These are phyloP conservation scores for Mrakia gelida DNA, from an alignment of 768 basidiomycete genomes.

Conservation along the genomic window DNA sequence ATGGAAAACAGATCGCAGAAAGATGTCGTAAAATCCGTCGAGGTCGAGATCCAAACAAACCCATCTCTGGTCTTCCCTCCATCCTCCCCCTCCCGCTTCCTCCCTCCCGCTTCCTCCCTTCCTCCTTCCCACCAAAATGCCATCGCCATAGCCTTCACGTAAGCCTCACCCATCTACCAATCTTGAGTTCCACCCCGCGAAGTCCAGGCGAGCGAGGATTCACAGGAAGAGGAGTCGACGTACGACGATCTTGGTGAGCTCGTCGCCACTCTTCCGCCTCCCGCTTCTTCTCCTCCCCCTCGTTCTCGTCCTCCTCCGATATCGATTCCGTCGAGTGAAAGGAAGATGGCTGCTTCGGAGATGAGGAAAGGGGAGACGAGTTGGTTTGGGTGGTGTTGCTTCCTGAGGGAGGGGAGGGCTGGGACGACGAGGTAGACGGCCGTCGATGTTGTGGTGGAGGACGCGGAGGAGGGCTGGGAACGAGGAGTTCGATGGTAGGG, in stretches of 20 bases:
- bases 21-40: too few species aligned
- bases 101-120: too few species aligned
- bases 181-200: not conserved
- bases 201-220: not conserved
- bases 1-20: too few species aligned
- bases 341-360: not conserved
- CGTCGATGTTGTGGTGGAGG: too few species aligned
- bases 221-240: not conserved
- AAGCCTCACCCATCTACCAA: not conserved
- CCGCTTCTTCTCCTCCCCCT: not conserved
- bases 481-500: conserved; percentile 7
- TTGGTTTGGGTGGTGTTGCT: too few species aligned
- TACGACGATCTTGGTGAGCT: not conserved
- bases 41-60: too few species aligned
- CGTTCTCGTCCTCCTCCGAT: not conserved
- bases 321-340: not conserved
- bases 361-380: not conserved
- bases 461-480: not conserved
- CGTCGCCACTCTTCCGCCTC: not conserved
- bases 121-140: too few species aligned
- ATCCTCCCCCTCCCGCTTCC: not conserved
- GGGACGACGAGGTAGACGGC: too few species aligned
- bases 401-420: too few species aligned
- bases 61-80: too few species aligned
- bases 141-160: too few species aligned